Conservation (phyloP, 1,284 basidiomycete genomes). For the Heliocybe sulcata region DNA sequence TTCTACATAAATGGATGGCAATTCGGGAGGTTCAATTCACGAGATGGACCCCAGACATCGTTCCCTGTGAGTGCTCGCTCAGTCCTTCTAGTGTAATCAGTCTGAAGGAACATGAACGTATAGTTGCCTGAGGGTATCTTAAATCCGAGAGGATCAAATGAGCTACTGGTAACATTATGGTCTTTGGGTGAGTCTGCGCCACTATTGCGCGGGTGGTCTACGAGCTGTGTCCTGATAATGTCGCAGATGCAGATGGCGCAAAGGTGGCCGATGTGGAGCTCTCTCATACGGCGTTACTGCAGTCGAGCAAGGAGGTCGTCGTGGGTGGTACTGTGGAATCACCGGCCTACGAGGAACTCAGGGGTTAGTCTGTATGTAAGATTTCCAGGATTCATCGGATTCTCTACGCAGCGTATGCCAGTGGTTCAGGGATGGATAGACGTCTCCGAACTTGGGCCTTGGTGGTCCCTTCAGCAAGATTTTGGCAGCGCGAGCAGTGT, state of each 20-base stretch:
- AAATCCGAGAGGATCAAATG: conserved; percentile 31
- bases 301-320: conserved; percentile 26
- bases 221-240: neutral
- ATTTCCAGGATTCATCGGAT: neutral
- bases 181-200: conserved; percentile 23
- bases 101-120: neutral
- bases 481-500: too few relatives aligned
- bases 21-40: conserved; percentile 26
- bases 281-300: conserved; percentile 14
- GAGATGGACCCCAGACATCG: conserved; percentile 15
- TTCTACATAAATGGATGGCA: conserved; percentile 38
- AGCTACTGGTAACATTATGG: conserved; percentile 31
- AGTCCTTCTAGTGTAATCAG: conserved; percentile 8
- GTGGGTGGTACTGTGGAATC: conserved; percentile 20
- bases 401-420: too few relatives aligned
- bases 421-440: too few relatives aligned
- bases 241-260: conserved; percentile 25
- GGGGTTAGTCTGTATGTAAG: conserved; percentile 5
- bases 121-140: conserved; percentile 35
- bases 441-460: too few relatives aligned
- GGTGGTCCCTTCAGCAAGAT: too few relatives aligned
- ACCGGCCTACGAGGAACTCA: conserved; percentile 25
- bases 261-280: conserved; percentile 27
- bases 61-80: conserved; percentile 19
- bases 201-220: neutral